Percentiles rank a stretch among this genome's conserved stretches.
Conservation (phyloP, 768 basidiomycete genomes). For the Tricholoma sp. region DNA sequence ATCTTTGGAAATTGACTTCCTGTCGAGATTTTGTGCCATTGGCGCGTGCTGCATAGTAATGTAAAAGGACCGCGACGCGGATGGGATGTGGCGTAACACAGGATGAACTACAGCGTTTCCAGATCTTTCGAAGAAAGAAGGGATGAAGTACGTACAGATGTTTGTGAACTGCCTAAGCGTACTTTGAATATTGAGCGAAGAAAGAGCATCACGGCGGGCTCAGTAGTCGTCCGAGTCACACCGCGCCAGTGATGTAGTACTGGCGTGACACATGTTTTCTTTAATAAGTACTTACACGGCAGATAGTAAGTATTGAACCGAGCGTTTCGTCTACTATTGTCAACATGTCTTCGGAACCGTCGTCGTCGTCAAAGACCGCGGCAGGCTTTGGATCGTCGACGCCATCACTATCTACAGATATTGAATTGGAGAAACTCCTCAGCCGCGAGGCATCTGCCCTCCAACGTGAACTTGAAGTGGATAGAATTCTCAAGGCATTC, state of each 20-base stretch:
- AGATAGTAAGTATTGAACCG: no score
- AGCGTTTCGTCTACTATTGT: background rate
- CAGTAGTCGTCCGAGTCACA: no score
- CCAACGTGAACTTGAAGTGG: constrained; percentile 83
- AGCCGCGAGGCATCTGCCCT: constrained; percentile 79
- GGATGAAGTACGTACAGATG: constrained; percentile 1
- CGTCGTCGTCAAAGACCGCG: constrained; percentile 18
- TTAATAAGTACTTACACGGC: no score
- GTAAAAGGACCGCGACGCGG: background rate
- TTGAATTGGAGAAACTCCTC: constrained; percentile 75
- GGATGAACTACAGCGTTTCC: constrained; percentile 12
- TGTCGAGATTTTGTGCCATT: constrained; percentile 14
- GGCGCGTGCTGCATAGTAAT: background rate
- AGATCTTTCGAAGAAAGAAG: background rate
- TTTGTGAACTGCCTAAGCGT: background rate
- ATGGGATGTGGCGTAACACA: background rate
- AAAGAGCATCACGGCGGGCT: constrained; percentile 4
- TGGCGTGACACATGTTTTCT: no score
- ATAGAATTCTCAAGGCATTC: constrained; percentile 90
- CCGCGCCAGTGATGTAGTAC: no score
- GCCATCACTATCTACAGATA: constrained; percentile 27
- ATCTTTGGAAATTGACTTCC: constrained; percentile 4
- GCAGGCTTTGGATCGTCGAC: background rate
- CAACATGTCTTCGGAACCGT: constrained; percentile 14
- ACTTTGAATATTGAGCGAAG: constrained; percentile 5